Base-by-base conservation (phyloP, 2,329 filamentous ascomycete genomes). In the Colletotrichum gloeosporioides region DNA sequence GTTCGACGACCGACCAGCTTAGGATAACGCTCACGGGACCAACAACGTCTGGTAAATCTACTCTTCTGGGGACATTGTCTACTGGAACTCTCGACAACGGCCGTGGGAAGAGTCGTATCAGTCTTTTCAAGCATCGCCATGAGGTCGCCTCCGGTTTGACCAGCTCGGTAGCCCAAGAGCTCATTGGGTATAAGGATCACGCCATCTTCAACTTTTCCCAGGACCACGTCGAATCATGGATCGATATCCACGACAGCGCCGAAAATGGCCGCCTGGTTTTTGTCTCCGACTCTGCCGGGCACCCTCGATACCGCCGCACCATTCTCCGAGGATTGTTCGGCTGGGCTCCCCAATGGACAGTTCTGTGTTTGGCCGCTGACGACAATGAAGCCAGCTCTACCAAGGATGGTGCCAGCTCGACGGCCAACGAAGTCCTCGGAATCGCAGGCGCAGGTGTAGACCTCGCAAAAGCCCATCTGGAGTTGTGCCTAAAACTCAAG, bases 341-440 rank as follows among this genome's bases (percentile, higher is more conserved):
- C 62, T 99, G 97, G 96, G 95, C 95, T 49, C 97, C 97, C 10
- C 96, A 99, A 82, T 99, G 97, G 93, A 96, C 95, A 2, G 84
- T 98, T 27, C 89, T 99, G 3, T 98, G 98, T 79, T 92, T 99
- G 77, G 93, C 95, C 63, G 95, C 95, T 44, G 94, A 97, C 81
- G 94, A 94, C 78, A 88, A 90, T 13, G 92, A 93, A 15, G 80
- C 83, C 62, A 79, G 70, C 69, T 69, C 72, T 62, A 69, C 39
- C 67, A 77, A 62, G 59, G 80, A 83, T 32, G 86, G 86, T 8
- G 86, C 87, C 72, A 90, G 89, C 1, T 85, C 89, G 22, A 86
- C 88, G 3, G 84, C 88, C 12, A 87, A 89, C 77, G 91, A 92
- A 69, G 83, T 87, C 34, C 81, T 90, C 13, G 90, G 89, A 10